Base-by-base conservation (phyloP, 2,329 filamentous ascomycete species). In the Orbilia quercus region DNA sequence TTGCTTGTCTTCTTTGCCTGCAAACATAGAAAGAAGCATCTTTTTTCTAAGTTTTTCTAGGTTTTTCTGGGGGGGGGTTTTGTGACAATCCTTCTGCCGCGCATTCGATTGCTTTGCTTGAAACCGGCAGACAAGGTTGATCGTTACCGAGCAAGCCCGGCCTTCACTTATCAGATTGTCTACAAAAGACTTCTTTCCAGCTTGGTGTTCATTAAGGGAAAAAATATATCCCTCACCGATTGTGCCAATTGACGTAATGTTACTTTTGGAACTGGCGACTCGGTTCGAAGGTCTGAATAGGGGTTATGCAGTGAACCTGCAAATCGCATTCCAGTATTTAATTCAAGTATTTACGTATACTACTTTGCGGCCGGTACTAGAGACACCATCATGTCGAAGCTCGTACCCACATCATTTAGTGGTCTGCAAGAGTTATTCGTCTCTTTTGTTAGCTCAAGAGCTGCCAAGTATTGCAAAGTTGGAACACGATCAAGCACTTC, bases 151-250 rank as follows among this genome's bases (percentile, higher is more conserved):
- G 34, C 57, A 62, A 22, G 57, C 23, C 47, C 28, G 28, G n/a
- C n/a, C n/a, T n/a, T n/a, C 28, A 44, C 48, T 57, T 48, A 62
- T 70, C 58, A 51, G 66, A 71, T 58, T 57, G 34, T 53, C 23
- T 59, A 59, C 53, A 53, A 53, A 53, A 53, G 34, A 59, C 36
- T 55, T n/a, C n/a, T n/a, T n/a, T n/a, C n/a, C n/a, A n/a, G n/a
- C n/a, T n/a, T n/a, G n/a, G n/a, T n/a, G n/a, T n/a, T 9, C 9
- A 12, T 45, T 34, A 22, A 57, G 58, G 22, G 44, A 58, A 36
- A 18, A 28, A 45, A 63, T 51, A 71, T 71, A 71, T 71, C 66
- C 66, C 66, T 71, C 66, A 71, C 22, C n/a, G 25, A 48, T 69
- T 62, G 55, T 45, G 48, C 64, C 20, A 50, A 71, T 63, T 71